Conservation (phyloP, 129 eudicot genomes). For the Flaveria bidentis region DNA sequence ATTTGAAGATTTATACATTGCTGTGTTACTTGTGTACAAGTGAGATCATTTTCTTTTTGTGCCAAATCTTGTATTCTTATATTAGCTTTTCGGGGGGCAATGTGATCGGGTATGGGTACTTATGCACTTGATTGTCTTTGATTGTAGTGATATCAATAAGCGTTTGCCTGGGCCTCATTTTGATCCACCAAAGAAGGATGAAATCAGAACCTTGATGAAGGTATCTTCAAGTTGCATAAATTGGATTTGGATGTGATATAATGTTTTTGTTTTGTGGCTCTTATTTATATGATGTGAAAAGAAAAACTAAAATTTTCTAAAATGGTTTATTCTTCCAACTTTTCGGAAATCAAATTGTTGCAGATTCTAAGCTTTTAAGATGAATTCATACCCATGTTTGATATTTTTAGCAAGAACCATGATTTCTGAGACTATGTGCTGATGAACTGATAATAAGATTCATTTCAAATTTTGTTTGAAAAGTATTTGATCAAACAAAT, state of each 20-base stretch:
- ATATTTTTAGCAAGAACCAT: background rate
- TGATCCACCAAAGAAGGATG: constrained; percentile 87
- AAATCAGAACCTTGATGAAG: constrained; percentile 68
- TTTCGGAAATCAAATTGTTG: background rate
- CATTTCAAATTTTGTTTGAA: background rate
- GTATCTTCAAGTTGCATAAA: constrained; percentile 38
- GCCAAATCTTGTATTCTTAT: background rate
- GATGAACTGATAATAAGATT: too few relatives aligned
- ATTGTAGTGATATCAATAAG: constrained; percentile 80
- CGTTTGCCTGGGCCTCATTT: constrained; percentile 95
- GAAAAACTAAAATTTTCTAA: background rate
- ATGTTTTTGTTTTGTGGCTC: background rate
- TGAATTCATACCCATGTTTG: background rate
- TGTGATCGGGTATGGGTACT: constrained; percentile 17
- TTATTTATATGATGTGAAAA: background rate
- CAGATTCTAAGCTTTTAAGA: too few relatives aligned
- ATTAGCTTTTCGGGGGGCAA: background rate
- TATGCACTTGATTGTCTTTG: constrained; percentile 12
- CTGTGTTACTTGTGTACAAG: constrained; percentile 88
- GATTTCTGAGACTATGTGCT: too few relatives aligned
- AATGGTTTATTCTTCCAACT: background rate
- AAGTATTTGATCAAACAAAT: background rate
- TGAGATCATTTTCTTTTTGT: constrained; percentile 34
- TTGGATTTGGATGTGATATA: background rate
- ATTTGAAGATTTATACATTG: constrained; percentile 90